A percentile compares a stretch with the other conserved stretches of the same genome.
phyloP scores from a whole-genome alignment of 1,284 basidiomycete species.

The Rhodotorula mucilaginosa region DNA sequence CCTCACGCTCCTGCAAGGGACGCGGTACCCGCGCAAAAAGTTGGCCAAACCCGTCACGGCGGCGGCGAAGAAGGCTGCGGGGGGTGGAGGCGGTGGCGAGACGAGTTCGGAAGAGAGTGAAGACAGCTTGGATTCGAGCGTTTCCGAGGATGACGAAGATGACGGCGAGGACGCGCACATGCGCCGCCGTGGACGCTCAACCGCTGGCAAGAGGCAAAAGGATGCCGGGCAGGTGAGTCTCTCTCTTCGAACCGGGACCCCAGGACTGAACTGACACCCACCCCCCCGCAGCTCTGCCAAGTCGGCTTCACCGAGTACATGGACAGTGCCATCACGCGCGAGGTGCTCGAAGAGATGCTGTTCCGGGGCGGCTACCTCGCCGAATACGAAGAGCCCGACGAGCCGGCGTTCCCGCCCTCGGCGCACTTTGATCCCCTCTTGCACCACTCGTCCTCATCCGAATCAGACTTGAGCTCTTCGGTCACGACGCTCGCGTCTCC shows the following conservation, averaged over 20 bases:
- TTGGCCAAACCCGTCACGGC: conserved; percentile 5
- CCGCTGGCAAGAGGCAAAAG: neutral
- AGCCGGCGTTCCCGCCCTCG: conserved; percentile 20
- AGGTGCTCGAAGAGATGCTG: conserved; percentile 80
- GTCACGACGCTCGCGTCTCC: neutral
- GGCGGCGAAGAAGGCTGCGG: neutral
- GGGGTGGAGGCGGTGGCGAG: neutral
- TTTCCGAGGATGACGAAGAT: conserved; percentile 26
- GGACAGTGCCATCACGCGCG: conserved; percentile 78
- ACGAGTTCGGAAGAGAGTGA: neutral
- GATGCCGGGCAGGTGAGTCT: neutral
- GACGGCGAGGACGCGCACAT: conserved; percentile 57
- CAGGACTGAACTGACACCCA: neutral
- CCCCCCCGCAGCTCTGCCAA: conserved; percentile 10
- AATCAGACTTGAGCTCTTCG: conserved; percentile 17
- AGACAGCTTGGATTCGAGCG: conserved; percentile 6
- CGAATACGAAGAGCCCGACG: conserved; percentile 36
- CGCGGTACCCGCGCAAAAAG: conserved; percentile 26
- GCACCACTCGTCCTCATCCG: conserved; percentile 17
- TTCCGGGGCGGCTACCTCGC: conserved; percentile 61
- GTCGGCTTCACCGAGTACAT: conserved; percentile 96
- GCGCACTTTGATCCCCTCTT: conserved; percentile 1
- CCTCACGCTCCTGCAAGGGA: conserved; percentile 41
- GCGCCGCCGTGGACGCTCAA: neutral
- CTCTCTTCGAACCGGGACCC: too few relatives aligned